Percentiles rank a stretch among this genome's conserved stretches.
These are phyloP conservation scores for Colletotrichum horii DNA, from an alignment of 2,329 filamentous ascomycete species.

Conservation along the genomic window DNA sequence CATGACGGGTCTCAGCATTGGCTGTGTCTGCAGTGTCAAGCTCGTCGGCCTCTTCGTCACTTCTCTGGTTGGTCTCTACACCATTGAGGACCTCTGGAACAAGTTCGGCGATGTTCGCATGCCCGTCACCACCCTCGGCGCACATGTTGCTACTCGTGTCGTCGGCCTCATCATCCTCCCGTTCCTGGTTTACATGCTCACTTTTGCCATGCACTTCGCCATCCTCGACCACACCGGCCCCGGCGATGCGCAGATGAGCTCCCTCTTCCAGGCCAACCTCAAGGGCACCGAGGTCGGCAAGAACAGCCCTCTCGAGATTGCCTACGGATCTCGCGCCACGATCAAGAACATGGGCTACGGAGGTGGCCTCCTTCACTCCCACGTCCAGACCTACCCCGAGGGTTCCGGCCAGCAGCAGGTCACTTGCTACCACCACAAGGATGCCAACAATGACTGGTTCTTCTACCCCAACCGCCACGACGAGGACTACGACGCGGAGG, in stretches of 20 bases:
- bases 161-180: slow-evolving; percentile 89
- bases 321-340: slow-evolving; percentile 85
- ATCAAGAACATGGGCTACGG: slow-evolving; percentile 99
- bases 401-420: slow-evolving; percentile 95
- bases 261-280: slow-evolving; percentile 96
- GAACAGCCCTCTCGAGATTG: slow-evolving; percentile 92
- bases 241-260: slow-evolving; percentile 99
- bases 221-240: slow-evolving; percentile 93
- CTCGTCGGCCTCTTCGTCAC: slow-evolving; percentile 97
- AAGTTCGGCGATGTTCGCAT: slow-evolving; percentile 96
- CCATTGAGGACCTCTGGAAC: slow-evolving; percentile 94
- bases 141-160: slow-evolving; percentile 81
- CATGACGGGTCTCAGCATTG: slow-evolving; percentile 92
- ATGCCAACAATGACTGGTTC: slow-evolving; percentile 99
- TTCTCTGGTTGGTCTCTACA: slow-evolving; percentile 93
- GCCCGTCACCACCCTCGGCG: slow-evolving; percentile 74
- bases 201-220: slow-evolving; percentile 92
- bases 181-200: slow-evolving; percentile 90
- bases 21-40: slow-evolving; percentile 98
- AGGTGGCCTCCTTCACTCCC: slow-evolving; percentile 93
- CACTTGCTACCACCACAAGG: slow-evolving; percentile 99
- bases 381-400: slow-evolving; percentile 94
- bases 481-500: slow-evolving; percentile 73
- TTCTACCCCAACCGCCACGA: slow-evolving; percentile 92
- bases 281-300: slow-evolving; percentile 92